Conservation (phyloP, 352 stramenopile genomes). For the Proteromonas lacertae region DNA sequence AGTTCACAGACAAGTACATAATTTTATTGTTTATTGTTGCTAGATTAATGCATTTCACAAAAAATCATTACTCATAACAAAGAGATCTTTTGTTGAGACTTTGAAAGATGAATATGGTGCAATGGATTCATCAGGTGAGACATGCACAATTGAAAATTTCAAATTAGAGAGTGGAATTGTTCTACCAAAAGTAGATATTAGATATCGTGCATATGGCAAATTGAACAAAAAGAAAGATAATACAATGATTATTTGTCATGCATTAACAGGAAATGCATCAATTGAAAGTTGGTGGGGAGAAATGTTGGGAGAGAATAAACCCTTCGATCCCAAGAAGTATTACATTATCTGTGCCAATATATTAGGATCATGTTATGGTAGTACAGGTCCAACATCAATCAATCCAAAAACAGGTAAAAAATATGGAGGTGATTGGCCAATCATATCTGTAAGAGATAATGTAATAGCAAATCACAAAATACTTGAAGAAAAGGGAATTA, state of each 20-base stretch:
- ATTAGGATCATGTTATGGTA: constrained; percentile 62
- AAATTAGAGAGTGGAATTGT: background rate
- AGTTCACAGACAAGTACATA: too few species aligned
- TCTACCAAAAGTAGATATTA: constrained; percentile 4
- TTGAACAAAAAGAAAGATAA: constrained; percentile 35
- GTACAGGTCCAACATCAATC: constrained; percentile 32
- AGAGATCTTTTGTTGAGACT: too few species aligned
- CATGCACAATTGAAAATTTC: background rate
- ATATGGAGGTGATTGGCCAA: constrained; percentile 52
- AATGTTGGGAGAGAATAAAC: constrained; percentile 10
- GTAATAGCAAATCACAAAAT: constrained; percentile 48
- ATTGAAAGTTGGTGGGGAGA: constrained; percentile 20
- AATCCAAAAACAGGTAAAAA: constrained; percentile 21
- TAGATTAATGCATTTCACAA: too few species aligned
- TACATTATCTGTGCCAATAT: constrained; percentile 82
- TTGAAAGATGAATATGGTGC: constrained; percentile 1
- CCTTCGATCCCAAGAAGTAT: constrained; percentile 72
- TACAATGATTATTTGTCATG: constrained; percentile 37
- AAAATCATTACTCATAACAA: too few species aligned
- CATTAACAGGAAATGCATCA: constrained; percentile 35
- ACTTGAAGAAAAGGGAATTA: constrained; percentile 36
- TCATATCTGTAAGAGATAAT: constrained; percentile 57
- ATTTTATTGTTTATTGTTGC: too few species aligned
- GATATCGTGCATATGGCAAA: constrained; percentile 36
- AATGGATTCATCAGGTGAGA: background rate